Conservation (phyloP, 257 asterid genomes). For the Orobanche coerulescens region DNA sequence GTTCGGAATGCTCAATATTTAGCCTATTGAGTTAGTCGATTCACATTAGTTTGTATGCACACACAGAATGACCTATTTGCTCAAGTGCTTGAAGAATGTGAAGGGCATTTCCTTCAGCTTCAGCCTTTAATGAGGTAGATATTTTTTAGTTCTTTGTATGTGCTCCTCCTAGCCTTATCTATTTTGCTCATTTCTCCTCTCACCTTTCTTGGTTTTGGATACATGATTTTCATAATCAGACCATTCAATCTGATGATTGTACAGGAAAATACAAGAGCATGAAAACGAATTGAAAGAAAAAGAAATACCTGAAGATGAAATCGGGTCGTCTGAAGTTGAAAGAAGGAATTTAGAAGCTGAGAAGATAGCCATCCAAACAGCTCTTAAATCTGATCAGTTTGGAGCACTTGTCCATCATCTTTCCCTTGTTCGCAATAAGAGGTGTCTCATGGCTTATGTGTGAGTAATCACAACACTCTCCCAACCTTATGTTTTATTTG, state of each 20-base stretch:
- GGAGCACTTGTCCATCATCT: conserved; percentile 88
- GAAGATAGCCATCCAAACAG: conserved; percentile 29
- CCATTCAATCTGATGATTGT: conserved; percentile 7
- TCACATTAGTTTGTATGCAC: conserved; percentile 5
- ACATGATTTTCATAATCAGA: not conserved
- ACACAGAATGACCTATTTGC: conserved; percentile 60
- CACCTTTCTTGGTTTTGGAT: not conserved
- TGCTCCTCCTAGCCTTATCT: not conserved
- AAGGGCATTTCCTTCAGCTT: conserved; percentile 54
- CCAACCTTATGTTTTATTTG: too few relatives aligned
- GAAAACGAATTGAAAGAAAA: conserved; percentile 36
- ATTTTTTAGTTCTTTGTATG: not conserved
- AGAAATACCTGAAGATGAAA: conserved; percentile 27
- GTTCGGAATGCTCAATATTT: not conserved
- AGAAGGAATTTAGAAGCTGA: conserved; percentile 32
- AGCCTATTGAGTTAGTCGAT: conserved; percentile 9
- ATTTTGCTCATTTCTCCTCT: not conserved
- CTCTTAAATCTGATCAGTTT: conserved; percentile 52
- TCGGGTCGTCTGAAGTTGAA: conserved; percentile 34
- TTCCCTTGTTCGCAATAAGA: conserved; percentile 78
- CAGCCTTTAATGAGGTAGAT: conserved; percentile 65
- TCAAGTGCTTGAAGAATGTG: conserved; percentile 84
- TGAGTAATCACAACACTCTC: too few relatives aligned
- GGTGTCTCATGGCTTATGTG: conserved; percentile 91
- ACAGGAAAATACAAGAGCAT: conserved; percentile 56